These are phyloP conservation scores for Santalum album DNA, from an alignment of 164 flowering plant species.

Conservation along the genomic window DNA sequence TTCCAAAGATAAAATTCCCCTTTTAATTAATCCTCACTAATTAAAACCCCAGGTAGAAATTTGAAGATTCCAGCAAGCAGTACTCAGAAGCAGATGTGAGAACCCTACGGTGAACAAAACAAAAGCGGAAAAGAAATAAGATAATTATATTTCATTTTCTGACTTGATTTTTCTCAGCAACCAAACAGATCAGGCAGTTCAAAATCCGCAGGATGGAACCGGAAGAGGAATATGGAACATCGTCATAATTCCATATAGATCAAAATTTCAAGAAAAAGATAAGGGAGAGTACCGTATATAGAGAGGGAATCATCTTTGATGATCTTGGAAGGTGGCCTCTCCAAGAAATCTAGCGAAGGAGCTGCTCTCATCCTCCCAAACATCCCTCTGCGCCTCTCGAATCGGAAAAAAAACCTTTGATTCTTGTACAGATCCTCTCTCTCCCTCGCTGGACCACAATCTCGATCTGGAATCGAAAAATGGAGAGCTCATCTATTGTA, in stretches of 20 bases:
- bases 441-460: conserved; percentile 10
- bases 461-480: conserved; percentile 3
- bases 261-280: neutral
- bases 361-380: conserved; percentile 45
- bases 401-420: too few relatives aligned
- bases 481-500: neutral
- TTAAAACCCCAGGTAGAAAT: too few relatives aligned
- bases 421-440: too few relatives aligned
- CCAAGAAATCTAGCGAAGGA: conserved; percentile 31
- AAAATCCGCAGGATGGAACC: neutral
- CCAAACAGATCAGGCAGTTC: neutral
- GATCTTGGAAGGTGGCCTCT: conserved; percentile 44
- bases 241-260: neutral
- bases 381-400: conserved; percentile 25
- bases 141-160: too few relatives aligned
- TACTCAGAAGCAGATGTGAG: too few relatives aligned
- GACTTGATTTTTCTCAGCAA: neutral
- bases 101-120: too few relatives aligned
- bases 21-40: too few relatives aligned
- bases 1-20: too few relatives aligned
- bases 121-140: too few relatives aligned
- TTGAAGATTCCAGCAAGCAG: too few relatives aligned
- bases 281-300: conserved; percentile 46
- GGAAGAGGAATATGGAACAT: neutral
- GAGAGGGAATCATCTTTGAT: conserved; percentile 59